Evolutionary conservation across 768 basidiomycete genomes (phyloP).

Genomic region (Hebeloma cylindrosporum): DNA sequence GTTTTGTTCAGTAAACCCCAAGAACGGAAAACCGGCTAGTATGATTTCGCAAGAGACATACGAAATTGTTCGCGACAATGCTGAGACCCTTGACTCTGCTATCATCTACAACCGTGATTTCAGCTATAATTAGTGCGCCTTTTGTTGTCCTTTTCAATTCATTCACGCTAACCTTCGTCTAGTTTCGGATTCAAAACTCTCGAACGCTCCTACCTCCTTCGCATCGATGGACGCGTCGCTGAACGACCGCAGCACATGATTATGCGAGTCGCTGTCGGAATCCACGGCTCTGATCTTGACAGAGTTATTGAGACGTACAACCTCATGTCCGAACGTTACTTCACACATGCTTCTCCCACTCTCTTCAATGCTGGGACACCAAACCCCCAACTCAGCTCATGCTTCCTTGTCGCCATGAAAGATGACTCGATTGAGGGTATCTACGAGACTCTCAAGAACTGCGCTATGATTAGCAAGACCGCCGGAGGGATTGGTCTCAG

Average conservation of each 20-base stretch:
- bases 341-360: constrained; percentile 97
- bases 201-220: constrained; percentile 94
- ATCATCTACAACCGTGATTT: constrained; percentile 99
- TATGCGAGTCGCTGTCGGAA: constrained; percentile 99
- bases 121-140: constrained; percentile 86
- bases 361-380: constrained; percentile 99
- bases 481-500: constrained; percentile 96
- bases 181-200: constrained; percentile 99
- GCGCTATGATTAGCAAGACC: constrained; percentile 99
- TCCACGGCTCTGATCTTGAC: constrained; percentile 89
- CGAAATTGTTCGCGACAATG: constrained; percentile 76
- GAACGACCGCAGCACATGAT: constrained; percentile 99
- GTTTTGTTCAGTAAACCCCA: constrained; percentile 73
- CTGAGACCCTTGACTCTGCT: constrained; percentile 82
- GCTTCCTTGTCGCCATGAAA: constrained; percentile 98
- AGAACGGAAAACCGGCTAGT: constrained; percentile 81
- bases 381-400: constrained; percentile 90
- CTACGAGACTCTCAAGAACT: constrained; percentile 97
- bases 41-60: constrained; percentile 93
- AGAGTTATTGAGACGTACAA: constrained; percentile 90
- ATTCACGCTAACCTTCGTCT: not conserved
- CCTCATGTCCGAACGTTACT: constrained; percentile 97
- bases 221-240: constrained; percentile 91
- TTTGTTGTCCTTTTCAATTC: not conserved
- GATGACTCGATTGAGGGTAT: constrained; percentile 99